Conservation (phyloP, 2,329 filamentous ascomycete species). For the Paraphoma chrysanthemicola region DNA sequence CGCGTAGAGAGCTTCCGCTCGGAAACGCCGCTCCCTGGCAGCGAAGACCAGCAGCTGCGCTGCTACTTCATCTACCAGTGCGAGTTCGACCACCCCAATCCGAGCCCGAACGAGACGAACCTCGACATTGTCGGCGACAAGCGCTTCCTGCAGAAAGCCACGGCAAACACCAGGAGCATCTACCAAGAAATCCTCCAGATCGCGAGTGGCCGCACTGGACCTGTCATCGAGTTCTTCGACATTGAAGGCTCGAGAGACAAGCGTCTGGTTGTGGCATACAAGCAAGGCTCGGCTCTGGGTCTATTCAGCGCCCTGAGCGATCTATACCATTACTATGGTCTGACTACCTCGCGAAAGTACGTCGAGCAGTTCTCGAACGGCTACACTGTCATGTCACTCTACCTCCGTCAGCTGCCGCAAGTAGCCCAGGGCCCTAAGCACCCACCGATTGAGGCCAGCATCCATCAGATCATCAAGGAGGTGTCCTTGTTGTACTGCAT, state of each 20-base stretch:
- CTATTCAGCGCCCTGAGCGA: conserved; percentile 95
- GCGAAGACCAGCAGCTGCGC: conserved; percentile 81
- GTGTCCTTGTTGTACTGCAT: conserved; percentile 97
- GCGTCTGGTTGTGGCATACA: conserved; percentile 92
- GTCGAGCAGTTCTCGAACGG: conserved; percentile 98
- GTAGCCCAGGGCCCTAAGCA: conserved; percentile 55
- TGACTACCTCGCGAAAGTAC: conserved; percentile 96
- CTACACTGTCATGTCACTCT: conserved; percentile 95
- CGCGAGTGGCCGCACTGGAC: conserved; percentile 83
- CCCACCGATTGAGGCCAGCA: conserved; percentile 90
- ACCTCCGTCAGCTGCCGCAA: conserved; percentile 74
- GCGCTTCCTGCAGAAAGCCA: conserved; percentile 95
- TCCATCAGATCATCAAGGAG: conserved; percentile 99
- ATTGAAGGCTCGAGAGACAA: conserved; percentile 92
- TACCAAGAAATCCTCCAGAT: conserved; percentile 93
- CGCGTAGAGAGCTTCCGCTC: conserved; percentile 98
- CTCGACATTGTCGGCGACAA: conserved; percentile 92
- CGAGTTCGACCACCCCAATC: conserved; percentile 80
- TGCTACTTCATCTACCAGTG: conserved; percentile 99
- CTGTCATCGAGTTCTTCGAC: conserved; percentile 97
- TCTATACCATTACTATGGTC: conserved; percentile 97
- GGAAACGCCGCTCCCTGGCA: conserved; percentile 76
- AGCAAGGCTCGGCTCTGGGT: conserved; percentile 87
- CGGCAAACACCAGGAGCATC: conserved; percentile 91
- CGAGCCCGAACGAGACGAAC: conserved; percentile 78